phyloP scores from a whole-genome alignment of 352 stramenopile genomes.

The Blastocystis sp. region DNA sequence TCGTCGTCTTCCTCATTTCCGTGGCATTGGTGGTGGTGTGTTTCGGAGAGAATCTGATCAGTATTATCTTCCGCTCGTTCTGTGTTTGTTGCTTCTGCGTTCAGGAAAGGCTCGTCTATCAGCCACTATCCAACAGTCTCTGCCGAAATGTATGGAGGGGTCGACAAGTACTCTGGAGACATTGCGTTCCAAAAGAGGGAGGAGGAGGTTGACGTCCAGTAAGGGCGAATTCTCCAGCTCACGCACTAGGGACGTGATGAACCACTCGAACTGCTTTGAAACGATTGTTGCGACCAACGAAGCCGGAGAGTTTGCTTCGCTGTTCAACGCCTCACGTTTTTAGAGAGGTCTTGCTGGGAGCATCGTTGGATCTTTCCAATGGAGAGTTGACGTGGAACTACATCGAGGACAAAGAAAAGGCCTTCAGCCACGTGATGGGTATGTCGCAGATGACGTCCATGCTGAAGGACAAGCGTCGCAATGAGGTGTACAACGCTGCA shows the following conservation, averaged over 20 bases:
- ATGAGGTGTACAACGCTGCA: conserved; percentile 73
- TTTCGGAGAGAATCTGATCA: not conserved
- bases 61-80: not conserved
- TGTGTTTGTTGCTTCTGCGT: not conserved
- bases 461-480: conserved; percentile 75
- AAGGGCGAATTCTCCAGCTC: not conserved
- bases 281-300: conserved; percentile 50
- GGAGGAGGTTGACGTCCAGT: conserved; percentile 60
- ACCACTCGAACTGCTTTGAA: conserved; percentile 58
- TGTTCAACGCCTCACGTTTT: not conserved
- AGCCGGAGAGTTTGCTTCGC: conserved; percentile 33
- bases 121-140: too few relatives aligned
- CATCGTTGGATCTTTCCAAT: conserved; percentile 30
- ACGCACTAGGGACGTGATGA: conserved; percentile 55
- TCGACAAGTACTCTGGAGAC: conserved; percentile 68
- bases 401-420: conserved; percentile 23
- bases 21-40: not conserved
- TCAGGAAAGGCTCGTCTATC: too few relatives aligned
- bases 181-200: conserved; percentile 21
- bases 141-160: conserved; percentile 57
- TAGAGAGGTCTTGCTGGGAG: conserved; percentile 54
- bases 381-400: conserved; percentile 45
- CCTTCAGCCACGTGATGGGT: conserved; percentile 39
- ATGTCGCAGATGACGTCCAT: conserved; percentile 73
- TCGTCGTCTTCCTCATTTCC: not conserved